Conservation (phyloP, 352 stramenopile species). For the Chrysophaeum taylorii region DNA sequence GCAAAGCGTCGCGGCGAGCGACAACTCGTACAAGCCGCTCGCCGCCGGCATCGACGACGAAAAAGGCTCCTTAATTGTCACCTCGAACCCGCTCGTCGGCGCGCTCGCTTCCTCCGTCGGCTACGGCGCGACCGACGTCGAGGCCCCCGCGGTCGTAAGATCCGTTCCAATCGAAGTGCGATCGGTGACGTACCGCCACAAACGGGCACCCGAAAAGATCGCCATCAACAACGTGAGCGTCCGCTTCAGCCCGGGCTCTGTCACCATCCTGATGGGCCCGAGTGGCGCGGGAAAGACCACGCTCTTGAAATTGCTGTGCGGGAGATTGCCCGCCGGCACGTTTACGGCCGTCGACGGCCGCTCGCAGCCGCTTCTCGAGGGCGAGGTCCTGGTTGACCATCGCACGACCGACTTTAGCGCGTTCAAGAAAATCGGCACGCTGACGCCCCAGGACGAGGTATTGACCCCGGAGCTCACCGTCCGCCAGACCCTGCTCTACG, state of each 20-base stretch:
- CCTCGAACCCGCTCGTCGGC: too few relatives aligned
- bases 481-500: conserved; percentile 54
- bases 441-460: conserved; percentile 55
- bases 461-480: conserved; percentile 51
- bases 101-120: too few relatives aligned
- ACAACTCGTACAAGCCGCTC: too few relatives aligned
- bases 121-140: too few relatives aligned
- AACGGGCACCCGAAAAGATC: too few relatives aligned
- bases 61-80: too few relatives aligned
- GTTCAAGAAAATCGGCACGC: conserved; percentile 50
- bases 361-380: conserved; percentile 40
- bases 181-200: too few relatives aligned
- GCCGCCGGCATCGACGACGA: too few relatives aligned
- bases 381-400: conserved; percentile 15
- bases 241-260: conserved; percentile 42
- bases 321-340: conserved; percentile 34
- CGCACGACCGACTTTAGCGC: too few relatives aligned
- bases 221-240: conserved; percentile 51
- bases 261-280: conserved; percentile 56
- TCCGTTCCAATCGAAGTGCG: too few relatives aligned
- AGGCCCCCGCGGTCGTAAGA: too few relatives aligned
- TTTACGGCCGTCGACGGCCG: conserved; percentile 36
- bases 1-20: too few relatives aligned
- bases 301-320: conserved; percentile 55
- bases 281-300: conserved; percentile 61